phyloP scores from a whole-genome alignment of 352 stramenopile species.

The Thraustotheca clavata region DNA sequence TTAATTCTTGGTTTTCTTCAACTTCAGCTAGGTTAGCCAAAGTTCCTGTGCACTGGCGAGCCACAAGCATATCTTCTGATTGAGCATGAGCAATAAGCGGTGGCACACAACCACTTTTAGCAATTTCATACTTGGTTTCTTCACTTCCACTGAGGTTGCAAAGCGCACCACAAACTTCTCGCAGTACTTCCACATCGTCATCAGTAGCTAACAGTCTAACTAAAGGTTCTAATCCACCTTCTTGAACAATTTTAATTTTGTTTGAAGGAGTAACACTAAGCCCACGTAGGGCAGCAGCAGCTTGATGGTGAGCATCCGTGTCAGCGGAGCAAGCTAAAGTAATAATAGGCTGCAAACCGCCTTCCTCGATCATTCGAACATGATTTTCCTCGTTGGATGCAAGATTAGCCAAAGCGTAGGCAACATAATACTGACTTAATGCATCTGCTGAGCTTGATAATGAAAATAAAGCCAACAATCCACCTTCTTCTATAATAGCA shows the following conservation, averaged over 20 bases:
- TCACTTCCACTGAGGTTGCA: constrained; percentile 94
- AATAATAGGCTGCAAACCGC: constrained; percentile 93
- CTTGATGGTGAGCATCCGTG: constrained; percentile 92
- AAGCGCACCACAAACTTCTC: constrained; percentile 89
- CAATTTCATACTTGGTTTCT: constrained; percentile 97
- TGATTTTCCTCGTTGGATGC: constrained; percentile 91
- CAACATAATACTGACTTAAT: constrained; percentile 93
- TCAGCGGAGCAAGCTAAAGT: constrained; percentile 86
- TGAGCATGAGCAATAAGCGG: constrained; percentile 88
- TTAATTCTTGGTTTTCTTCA: constrained; percentile 92
- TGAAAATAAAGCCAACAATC: constrained; percentile 86
- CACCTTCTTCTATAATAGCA: constrained; percentile 87
- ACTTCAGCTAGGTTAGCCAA: constrained; percentile 94
- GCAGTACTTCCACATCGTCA: constrained; percentile 89
- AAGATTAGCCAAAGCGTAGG: constrained; percentile 92
- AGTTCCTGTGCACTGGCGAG: constrained; percentile 85
- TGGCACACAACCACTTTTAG: constrained; percentile 87
- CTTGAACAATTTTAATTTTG: constrained; percentile 96
- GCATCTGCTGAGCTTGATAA: constrained; percentile 90
- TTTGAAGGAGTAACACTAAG: constrained; percentile 86
- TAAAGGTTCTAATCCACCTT: constrained; percentile 92
- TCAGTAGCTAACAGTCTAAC: constrained; percentile 82
- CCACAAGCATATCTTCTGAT: constrained; percentile 90
- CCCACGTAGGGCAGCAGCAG: constrained; percentile 88
- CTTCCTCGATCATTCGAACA: constrained; percentile 90